Conservation (phyloP, 352 stramenopile genomes). For the Peronospora belbahrii region DNA sequence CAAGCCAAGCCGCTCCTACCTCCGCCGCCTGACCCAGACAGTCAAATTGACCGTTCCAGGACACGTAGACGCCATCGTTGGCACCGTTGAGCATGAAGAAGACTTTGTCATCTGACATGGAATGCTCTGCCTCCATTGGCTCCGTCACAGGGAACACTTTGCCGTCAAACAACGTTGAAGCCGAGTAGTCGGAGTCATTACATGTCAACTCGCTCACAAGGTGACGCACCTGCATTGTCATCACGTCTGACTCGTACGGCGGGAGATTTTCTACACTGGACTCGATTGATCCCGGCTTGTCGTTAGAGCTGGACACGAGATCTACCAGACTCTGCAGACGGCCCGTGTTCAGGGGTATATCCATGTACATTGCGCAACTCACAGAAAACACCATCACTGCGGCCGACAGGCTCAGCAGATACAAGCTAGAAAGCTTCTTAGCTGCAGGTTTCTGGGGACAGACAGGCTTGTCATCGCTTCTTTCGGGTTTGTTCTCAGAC, state of each 20-base stretch:
- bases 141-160: slow-evolving; percentile 39
- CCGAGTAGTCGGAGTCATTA: slow-evolving; percentile 29
- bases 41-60: slow-evolving; percentile 66
- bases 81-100: slow-evolving; percentile 84
- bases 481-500: neutral
- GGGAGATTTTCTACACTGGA: slow-evolving; percentile 11
- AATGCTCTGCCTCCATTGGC: slow-evolving; percentile 35
- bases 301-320: slow-evolving; percentile 6
- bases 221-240: slow-evolving; percentile 34
- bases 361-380: slow-evolving; percentile 18
- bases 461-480: neutral
- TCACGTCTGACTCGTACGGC: slow-evolving; percentile 48
- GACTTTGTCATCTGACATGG: slow-evolving; percentile 34
- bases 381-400: slow-evolving; percentile 17
- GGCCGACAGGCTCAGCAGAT: slow-evolving; percentile 22
- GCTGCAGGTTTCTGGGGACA: slow-evolving; percentile 6
- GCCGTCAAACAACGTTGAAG: slow-evolving; percentile 30
- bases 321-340: slow-evolving; percentile 15
- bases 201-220: slow-evolving; percentile 33
- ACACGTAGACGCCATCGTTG: slow-evolving; percentile 74
- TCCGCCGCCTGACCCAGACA: slow-evolving; percentile 42
- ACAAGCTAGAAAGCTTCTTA: slow-evolving; percentile 13
- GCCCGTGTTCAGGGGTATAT: slow-evolving; percentile 21
- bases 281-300: slow-evolving; percentile 5
- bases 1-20: slow-evolving; percentile 46